Base-by-base conservation (phyloP, 163 green algal species). In the Trebouxiophyceae sp. region DNA sequence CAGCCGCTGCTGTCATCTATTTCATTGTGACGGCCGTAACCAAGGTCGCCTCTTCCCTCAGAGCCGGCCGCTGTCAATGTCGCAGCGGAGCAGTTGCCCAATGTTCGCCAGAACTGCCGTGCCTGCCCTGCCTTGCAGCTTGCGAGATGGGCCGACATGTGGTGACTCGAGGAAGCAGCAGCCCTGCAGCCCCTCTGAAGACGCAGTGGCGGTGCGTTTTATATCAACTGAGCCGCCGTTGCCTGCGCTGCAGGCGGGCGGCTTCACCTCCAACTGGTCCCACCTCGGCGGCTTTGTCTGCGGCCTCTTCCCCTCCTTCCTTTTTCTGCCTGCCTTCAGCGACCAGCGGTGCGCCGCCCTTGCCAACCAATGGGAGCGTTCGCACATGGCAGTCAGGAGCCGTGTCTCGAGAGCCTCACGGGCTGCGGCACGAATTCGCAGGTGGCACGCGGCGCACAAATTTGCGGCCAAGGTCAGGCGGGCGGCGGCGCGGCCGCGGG, bases 231-330 rank as follows among this genome's bases (percentile, higher is more conserved):
- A n/a, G n/a, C n/a, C n/a, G 39, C 12, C 39, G 39, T 50, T 12
- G 19, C 39, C 39, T 50, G 39, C 12, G 39, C 39, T 50, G 39
- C 39, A 50, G 39, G 39, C 39, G 12, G 39, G 39, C 12, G 39
- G 12, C 19, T 50, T n/a, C 55, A 82, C 87, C 7, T 88, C 77
- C 12, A 76, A 93, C 70, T 61, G 92, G 60, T 83, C 71, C 24
- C 87, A 95, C 67, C 59, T 95, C 12, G 87, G 87, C 24, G 87
- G 87, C n/a, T 78, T 95, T 29, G 33, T 91, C 16, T 84, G 69
- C 33, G 87, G 87, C 29, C 68, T 95, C 26, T 79, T 91, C 32
- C 74, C 78, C 1, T 72, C 72, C 4, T 82, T 93, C 55, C 56
- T 88, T 28, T 84, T 92, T 34, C 71, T 95, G 55, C 87, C 84